Percentiles rank a stretch among this genome's conserved stretches.
These are phyloP conservation scores for Stenogyne calaminthoides DNA, from an alignment of 305 asterid genomes.

Conservation along the genomic window DNA sequence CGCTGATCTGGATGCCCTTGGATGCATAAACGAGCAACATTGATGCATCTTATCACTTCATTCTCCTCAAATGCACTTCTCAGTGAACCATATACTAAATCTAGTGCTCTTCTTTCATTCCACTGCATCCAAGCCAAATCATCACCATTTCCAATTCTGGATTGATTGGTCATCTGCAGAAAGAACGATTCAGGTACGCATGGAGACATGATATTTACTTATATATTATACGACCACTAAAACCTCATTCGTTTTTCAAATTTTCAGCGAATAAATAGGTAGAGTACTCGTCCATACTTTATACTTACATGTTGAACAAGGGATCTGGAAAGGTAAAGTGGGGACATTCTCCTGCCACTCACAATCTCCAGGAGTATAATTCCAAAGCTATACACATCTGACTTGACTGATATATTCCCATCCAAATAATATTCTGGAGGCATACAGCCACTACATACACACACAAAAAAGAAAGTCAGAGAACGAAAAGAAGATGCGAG, in stretches of 20 bases:
- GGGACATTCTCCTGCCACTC: slow-evolving; percentile 19
- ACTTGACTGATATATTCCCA: slow-evolving; percentile 23
- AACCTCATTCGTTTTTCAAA: neutral
- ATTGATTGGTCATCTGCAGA: neutral
- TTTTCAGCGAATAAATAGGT: neutral
- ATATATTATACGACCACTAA: neutral
- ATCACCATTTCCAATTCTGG: neutral
- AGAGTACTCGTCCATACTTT: neutral
- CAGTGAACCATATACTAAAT: slow-evolving; percentile 35
- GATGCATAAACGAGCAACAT: slow-evolving; percentile 43
- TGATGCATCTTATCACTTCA: slow-evolving; percentile 42
- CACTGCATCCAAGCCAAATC: slow-evolving; percentile 30
- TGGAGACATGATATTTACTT: neutral
- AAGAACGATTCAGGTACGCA: neutral
- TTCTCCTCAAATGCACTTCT: slow-evolving; percentile 12
- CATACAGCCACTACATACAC: neutral
- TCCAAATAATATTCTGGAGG: slow-evolving; percentile 30
- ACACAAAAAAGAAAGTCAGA: neutral
- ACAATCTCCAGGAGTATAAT: slow-evolving; percentile 32
- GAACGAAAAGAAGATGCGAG: neutral
- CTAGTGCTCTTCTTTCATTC: slow-evolving; percentile 15
- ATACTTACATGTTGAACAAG: neutral
- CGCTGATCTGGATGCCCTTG: slow-evolving; percentile 29
- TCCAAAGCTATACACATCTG: slow-evolving; percentile 43
- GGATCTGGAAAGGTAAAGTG: no score